A percentile compares a stretch with the other conserved stretches of the same genome.
These are phyloP conservation scores for Lanmaoa pseudosensibilis DNA, from an alignment of 768 basidiomycete genomes.

Conservation along the genomic window DNA sequence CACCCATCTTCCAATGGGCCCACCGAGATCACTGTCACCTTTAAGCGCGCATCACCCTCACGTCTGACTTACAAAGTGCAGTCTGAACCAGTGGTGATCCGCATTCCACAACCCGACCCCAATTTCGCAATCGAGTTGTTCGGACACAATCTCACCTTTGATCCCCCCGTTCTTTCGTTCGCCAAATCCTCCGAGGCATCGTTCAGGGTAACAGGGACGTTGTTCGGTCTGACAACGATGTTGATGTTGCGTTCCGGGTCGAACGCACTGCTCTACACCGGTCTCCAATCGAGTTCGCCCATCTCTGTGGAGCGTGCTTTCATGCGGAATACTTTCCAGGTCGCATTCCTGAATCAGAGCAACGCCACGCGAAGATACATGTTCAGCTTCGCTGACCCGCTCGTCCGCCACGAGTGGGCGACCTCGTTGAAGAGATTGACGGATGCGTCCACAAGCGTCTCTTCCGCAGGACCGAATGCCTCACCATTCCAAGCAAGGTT, in stretches of 20 bases:
- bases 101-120: constrained; percentile 84
- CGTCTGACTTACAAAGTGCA: constrained; percentile 85
- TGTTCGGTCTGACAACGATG: constrained; percentile 79
- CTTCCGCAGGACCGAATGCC: constrained; percentile 28
- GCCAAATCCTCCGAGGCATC: constrained; percentile 75
- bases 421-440: constrained; percentile 67
- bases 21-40: constrained; percentile 57
- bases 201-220: constrained; percentile 87
- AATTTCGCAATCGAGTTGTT: constrained; percentile 77
- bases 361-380: constrained; percentile 83
- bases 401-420: constrained; percentile 74
- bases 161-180: constrained; percentile 83
- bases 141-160: constrained; percentile 86
- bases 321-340: constrained; percentile 95
- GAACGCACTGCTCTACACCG: constrained; percentile 80
- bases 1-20: constrained; percentile 40
- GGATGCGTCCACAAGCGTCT: constrained; percentile 42
- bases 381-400: constrained; percentile 86
- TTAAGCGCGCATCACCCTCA: constrained; percentile 73
- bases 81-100: constrained; percentile 84
- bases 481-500: constrained; percentile 46
- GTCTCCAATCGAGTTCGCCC: constrained; percentile 75
- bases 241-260: constrained; percentile 81
- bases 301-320: constrained; percentile 88
- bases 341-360: constrained; percentile 73